Evolutionary conservation across 805 yeast species (phyloP).

Genomic region (Candida morakotiae): DNA sequence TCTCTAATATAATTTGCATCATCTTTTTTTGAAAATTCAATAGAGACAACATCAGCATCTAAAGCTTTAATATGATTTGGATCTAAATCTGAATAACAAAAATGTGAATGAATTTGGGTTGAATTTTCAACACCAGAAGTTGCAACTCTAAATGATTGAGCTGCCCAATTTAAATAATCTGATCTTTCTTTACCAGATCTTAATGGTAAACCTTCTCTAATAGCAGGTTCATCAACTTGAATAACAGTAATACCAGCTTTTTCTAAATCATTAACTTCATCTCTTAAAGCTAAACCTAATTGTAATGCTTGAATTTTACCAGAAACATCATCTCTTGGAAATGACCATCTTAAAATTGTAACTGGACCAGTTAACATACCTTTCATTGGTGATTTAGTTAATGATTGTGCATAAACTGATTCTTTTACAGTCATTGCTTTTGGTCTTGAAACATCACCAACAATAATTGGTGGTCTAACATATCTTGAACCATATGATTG

Average conservation of each 20-base stretch:
- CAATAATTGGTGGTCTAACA: slow-evolving; percentile 99
- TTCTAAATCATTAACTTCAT: slow-evolving; percentile 97
- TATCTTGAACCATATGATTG: slow-evolving; percentile 99
- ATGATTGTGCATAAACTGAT: slow-evolving; percentile 97
- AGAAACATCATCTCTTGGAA: slow-evolving; percentile 98
- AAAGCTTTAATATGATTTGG: slow-evolving; percentile 99
- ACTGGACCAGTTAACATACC: slow-evolving; percentile 99
- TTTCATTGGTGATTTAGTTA: slow-evolving; percentile 94
- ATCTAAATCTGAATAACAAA: slow-evolving; percentile 99
- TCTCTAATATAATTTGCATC: slow-evolving; percentile 97
- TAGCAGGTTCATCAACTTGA: slow-evolving; percentile 99
- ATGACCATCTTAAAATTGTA: slow-evolving; percentile 99
- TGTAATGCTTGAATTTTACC: slow-evolving; percentile 93
- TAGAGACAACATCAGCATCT: slow-evolving; percentile 99
- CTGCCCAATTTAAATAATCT: slow-evolving; percentile 97
- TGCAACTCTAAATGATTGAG: slow-evolving; percentile 98
- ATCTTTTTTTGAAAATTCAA: slow-evolving; percentile 99
- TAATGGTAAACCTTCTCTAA: slow-evolving; percentile 99
- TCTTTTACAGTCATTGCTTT: slow-evolving; percentile 98
- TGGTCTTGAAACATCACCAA: slow-evolving; percentile 99
- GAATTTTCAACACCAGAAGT: slow-evolving; percentile 94
- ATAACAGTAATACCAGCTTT: slow-evolving; percentile 96
- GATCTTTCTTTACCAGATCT: slow-evolving; percentile 97
- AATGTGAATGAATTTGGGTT: slow-evolving; percentile 99
- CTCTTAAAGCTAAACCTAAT: slow-evolving; percentile 96